Conservation (phyloP, 768 basidiomycete species). For the Russula sp. region DNA sequence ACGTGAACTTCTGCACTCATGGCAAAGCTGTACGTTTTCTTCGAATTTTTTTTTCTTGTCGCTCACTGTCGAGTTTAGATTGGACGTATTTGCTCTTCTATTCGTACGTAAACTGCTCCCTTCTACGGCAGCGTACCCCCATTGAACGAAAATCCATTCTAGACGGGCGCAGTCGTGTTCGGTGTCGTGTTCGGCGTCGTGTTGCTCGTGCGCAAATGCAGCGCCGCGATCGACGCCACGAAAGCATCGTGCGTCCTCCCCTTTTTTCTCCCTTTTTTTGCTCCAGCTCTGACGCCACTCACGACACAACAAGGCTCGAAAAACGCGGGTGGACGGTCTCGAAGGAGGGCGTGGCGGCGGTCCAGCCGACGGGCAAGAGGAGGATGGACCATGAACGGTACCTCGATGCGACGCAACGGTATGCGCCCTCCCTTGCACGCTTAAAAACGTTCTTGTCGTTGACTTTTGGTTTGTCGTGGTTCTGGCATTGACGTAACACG, state of each 20-base stretch:
- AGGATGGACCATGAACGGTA: slow-evolving; percentile 1
- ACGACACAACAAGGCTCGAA: neutral
- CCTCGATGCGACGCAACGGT: slow-evolving; percentile 16
- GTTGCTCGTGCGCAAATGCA: slow-evolving; percentile 1
- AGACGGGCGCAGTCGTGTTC: slow-evolving; percentile 1
- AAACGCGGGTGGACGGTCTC: slow-evolving; percentile 1
- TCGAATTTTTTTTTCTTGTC: neutral
- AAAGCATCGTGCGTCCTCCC: slow-evolving; percentile 5
- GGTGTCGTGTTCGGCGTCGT: neutral
- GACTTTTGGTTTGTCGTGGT: too few species aligned
- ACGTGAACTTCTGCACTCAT: neutral
- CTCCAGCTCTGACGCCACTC: neutral
- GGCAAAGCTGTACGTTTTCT: neutral
- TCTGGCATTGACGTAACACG: too few species aligned
- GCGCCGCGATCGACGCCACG: neutral
- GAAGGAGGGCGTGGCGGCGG: neutral
- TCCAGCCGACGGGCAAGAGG: neutral
- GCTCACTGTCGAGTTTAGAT: neutral
- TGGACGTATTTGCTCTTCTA: neutral
- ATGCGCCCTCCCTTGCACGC: neutral
- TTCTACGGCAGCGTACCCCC: neutral
- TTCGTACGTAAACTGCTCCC: neutral
- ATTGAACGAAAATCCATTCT: neutral
- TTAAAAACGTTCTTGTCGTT: too few species aligned
- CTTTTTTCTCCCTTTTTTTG: neutral